Conservation (phyloP, 163 green algal genomes). For the Volvox carteri region DNA sequence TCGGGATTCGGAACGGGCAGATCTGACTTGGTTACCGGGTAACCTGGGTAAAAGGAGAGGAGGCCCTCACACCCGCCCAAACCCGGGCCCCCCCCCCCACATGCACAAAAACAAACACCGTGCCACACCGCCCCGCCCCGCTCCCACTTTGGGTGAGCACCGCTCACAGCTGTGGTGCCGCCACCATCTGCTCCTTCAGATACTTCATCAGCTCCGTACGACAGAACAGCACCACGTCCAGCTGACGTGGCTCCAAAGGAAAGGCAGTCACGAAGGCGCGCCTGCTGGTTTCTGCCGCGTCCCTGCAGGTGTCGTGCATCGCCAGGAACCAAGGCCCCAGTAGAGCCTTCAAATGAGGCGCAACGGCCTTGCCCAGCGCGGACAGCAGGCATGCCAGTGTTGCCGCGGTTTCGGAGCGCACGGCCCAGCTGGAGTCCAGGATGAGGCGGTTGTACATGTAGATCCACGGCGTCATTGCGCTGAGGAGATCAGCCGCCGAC, state of each 20-base stretch:
- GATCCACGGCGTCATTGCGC: conserved; percentile 76
- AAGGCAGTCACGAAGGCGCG: conserved; percentile 69
- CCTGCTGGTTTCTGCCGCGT: conserved; percentile 73
- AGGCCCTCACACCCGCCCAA: too few relatives aligned
- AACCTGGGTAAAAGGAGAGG: too few relatives aligned
- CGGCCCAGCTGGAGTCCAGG: conserved; percentile 77
- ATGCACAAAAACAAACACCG: neutral
- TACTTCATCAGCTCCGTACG: conserved; percentile 72
- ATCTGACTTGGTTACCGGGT: too few relatives aligned
- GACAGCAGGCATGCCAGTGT: conserved; percentile 52
- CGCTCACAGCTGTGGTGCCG: conserved; percentile 74
- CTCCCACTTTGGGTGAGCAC: conserved; percentile 66
- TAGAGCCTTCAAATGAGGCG: conserved; percentile 78
- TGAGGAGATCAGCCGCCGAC: conserved; percentile 53
- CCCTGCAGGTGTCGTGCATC: conserved; percentile 75
- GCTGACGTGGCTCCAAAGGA: conserved; percentile 57
- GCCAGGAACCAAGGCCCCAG: conserved; percentile 82
- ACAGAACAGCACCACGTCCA: conserved; percentile 74
- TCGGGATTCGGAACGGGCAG: too few relatives aligned
- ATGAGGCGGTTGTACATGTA: conserved; percentile 79
- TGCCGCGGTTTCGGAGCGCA: conserved; percentile 71
- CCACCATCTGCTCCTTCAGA: conserved; percentile 68
- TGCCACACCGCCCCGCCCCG: neutral
- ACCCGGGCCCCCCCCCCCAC: conserved; percentile 70
- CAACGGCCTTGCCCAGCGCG: conserved; percentile 71